Base-by-base conservation (phyloP, 2,329 filamentous ascomycete species). In the Colletotrichum musae region DNA sequence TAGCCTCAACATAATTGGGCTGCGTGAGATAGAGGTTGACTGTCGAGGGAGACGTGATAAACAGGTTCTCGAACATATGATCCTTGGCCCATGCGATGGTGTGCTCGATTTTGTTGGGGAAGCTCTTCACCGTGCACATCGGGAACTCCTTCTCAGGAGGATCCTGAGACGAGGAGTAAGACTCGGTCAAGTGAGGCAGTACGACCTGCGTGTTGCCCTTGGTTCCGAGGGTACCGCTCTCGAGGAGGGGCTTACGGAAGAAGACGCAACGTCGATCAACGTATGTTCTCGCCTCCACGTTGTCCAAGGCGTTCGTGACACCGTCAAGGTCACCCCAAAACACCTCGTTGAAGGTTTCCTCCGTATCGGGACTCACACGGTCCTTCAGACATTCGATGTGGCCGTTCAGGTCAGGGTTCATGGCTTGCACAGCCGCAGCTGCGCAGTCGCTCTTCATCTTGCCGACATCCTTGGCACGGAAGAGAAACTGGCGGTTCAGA, bases 191-290 rank as follows among this genome's bases (percentile, higher is more conserved):
- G 74, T 90, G 89, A 12, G 96, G 97, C 66, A 99, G 88, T 57
- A 99, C 91, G 69, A 99, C 96, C 78, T 99, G 96, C 6, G 94
- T 97, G 84, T 99, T 99, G 77, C 96, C 96, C 87, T 99, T 99
- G 68, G 97, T 98, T 59, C 96, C 96, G n/a, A 99, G 89, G 43
- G 96, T 99, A 72, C 96, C 96, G 78, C 95, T 98, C 86, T 99
- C 96, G 10, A 99, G 89, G 5, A 99, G 86, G 54, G 96, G 93
- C 86, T 98, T 98, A 80, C 92, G 93, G 92, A 98, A 99, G 86
- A 98, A 98, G 67, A 99, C 95, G 78, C 96, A 99, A 76, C 95
- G 92, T 70, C 95, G 89, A 79, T 99, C 96, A 68, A 99, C 95
- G 73, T 99, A 99, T 21, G 95, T 97, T 78, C 96, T 91, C 21